phyloP scores from a whole-genome alignment of 2,329 filamentous ascomycete genomes.

The Penicillium sumatraense region DNA sequence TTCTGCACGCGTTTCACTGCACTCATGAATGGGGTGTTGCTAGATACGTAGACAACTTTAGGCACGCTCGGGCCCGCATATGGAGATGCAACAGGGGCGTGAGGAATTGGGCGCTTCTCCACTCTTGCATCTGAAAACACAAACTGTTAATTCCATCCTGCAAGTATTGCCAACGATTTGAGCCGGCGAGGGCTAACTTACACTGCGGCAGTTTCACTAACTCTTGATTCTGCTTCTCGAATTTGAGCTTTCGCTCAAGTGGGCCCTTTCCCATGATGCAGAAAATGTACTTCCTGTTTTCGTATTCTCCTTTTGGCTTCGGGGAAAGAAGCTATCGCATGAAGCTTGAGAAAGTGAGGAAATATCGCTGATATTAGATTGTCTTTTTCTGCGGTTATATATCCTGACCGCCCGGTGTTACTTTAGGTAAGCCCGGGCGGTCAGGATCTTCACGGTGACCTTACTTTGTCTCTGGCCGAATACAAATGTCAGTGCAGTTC shows the following conservation, averaged over 20 bases:
- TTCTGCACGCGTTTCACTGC: constrained; percentile 64
- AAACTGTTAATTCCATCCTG: constrained; percentile 3
- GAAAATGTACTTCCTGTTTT: too few species aligned
- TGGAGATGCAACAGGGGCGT: constrained; percentile 58
- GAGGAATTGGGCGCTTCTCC: constrained; percentile 63
- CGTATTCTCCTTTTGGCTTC: neutral
- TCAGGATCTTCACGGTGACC: too few species aligned
- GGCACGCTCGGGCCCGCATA: constrained; percentile 53
- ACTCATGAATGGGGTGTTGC: constrained; percentile 61
- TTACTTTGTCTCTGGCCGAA: too few species aligned
- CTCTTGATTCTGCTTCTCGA: constrained; percentile 44
- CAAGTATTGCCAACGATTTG: constrained; percentile 1
- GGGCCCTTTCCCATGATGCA: constrained; percentile 27
- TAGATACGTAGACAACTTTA: constrained; percentile 63
- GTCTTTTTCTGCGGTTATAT: constrained; percentile 26
- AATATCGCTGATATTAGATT: constrained; percentile 11
- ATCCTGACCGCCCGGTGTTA: too few species aligned
- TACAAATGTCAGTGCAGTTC: constrained; percentile 1
- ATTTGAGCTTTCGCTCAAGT: constrained; percentile 36
- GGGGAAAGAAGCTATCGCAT: neutral
- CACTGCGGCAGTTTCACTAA: constrained; percentile 43
- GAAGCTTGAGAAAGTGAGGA: neutral
- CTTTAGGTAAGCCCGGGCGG: too few species aligned
- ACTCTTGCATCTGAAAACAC: constrained; percentile 50
- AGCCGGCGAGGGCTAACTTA: constrained; percentile 18